Conservation (phyloP, 169 alveolate species). For the Fabrea salina region DNA sequence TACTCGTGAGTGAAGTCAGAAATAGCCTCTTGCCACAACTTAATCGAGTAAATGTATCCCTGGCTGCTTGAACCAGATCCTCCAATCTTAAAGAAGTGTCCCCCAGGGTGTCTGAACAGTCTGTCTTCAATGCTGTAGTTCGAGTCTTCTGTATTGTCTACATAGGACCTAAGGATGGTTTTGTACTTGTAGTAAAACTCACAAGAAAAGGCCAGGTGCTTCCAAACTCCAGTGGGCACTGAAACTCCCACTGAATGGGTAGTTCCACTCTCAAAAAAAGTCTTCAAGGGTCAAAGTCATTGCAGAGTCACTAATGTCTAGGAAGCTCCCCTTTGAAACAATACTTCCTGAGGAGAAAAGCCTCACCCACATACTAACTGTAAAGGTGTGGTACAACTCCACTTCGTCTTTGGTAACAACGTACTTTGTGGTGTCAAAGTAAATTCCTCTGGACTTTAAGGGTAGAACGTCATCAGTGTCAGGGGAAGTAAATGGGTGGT, state of each 20-base stretch:
- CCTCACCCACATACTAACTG: neutral
- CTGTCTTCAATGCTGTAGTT: neutral
- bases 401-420: no score
- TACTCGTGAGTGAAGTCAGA: neutral
- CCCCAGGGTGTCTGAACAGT: neutral
- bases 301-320: neutral
- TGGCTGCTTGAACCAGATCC: neutral
- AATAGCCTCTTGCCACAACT: neutral
- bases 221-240: neutral
- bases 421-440: no score
- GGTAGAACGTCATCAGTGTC: conserved; percentile 7
- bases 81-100: neutral
- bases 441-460: neutral
- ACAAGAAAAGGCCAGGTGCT: neutral
- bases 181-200: neutral
- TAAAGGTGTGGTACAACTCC: no score
- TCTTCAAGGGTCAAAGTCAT: neutral
- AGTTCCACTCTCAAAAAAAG: neutral
- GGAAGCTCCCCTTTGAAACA: neutral
- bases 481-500: neutral
- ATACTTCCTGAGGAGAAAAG: neutral
- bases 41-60: neutral
- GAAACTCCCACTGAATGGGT: neutral
- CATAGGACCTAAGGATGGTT: neutral
- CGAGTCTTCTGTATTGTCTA: neutral